These are phyloP conservation scores for Neonectria faginata DNA, from an alignment of 2,329 filamentous ascomycete genomes.

Conservation along the genomic window DNA sequence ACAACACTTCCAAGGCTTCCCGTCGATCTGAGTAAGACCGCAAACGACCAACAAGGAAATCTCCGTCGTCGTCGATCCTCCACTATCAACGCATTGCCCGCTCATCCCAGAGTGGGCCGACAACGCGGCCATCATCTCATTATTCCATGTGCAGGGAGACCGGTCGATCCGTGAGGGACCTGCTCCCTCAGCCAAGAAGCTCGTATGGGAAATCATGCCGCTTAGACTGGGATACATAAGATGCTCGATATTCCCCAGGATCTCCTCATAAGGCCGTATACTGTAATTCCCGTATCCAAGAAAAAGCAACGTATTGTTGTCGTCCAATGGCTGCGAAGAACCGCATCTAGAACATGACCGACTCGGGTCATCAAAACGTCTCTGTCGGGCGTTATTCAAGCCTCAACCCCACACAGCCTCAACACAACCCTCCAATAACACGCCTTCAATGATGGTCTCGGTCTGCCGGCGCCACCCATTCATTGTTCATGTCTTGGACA, in stretches of 20 bases:
- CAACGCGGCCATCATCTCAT: neutral
- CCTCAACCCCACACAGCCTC: too few relatives aligned
- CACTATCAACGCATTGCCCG: neutral
- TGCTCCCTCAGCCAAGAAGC: neutral
- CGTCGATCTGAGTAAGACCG: constrained; percentile 8
- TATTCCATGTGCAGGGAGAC: neutral
- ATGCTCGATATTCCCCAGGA: neutral
- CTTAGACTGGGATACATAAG: neutral
- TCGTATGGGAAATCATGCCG: neutral
- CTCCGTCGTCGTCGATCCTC: neutral
- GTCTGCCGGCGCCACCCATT: neutral
- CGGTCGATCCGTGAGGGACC: neutral
- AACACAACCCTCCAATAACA: too few relatives aligned
- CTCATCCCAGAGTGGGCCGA: neutral
- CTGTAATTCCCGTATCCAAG: neutral
- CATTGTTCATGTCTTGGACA: neutral
- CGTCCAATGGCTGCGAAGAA: neutral
- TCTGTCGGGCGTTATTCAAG: too few relatives aligned
- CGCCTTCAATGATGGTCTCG: too few relatives aligned
- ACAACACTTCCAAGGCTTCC: neutral
- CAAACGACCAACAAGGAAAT: neutral
- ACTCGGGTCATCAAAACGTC: constrained; percentile 4
- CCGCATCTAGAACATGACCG: neutral
- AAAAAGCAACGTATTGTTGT: neutral
- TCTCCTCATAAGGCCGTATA: neutral